These are phyloP conservation scores for Russula foetens DNA, from an alignment of 768 basidiomycete species.

Conservation along the genomic window DNA sequence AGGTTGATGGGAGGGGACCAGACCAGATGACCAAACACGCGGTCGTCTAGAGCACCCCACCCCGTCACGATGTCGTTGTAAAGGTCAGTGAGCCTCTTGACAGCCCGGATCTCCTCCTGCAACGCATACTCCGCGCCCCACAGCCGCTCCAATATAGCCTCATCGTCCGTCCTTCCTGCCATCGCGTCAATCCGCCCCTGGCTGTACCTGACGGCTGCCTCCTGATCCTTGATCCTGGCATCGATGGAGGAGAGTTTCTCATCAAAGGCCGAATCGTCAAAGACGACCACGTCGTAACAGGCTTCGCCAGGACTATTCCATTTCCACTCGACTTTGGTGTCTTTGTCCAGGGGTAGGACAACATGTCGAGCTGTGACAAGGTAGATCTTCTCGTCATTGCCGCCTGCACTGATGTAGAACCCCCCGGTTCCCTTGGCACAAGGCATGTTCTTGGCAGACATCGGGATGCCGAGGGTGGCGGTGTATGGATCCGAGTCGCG, in stretches of 20 bases:
- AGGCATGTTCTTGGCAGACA: background rate
- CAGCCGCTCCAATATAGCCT: too few relatives aligned
- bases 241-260: too few relatives aligned
- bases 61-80: background rate
- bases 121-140: too few relatives aligned
- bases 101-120: too few relatives aligned
- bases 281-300: background rate
- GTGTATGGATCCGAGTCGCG: background rate
- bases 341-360: background rate
- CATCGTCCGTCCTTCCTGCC: too few relatives aligned
- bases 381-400: background rate
- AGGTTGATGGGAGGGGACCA: background rate
- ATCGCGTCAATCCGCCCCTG: too few relatives aligned
- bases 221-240: too few relatives aligned
- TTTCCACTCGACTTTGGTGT: background rate
- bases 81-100: too few relatives aligned
- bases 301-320: background rate
- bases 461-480: background rate
- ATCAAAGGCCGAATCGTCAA: background rate
- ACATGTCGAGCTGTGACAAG: background rate
- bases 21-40: background rate
- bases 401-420: background rate
- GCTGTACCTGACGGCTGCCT: too few relatives aligned
- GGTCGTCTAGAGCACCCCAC: background rate
- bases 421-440: background rate